phyloP scores from a whole-genome alignment of 208 protist genomes.

The Acanthamoeba divionensis region DNA sequence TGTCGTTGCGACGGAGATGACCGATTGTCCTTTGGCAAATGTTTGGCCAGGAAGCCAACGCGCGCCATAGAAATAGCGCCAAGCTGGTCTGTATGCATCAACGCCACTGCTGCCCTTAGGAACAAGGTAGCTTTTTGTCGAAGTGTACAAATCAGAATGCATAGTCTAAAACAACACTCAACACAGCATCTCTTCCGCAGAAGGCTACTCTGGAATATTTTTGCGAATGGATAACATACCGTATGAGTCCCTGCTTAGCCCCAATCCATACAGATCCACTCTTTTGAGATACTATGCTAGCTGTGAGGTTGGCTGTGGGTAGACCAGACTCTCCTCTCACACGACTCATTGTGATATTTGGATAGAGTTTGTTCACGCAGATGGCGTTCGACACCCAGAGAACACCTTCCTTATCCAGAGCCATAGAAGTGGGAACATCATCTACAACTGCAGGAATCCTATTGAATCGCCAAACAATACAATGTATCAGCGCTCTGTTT shows the following conservation, averaged over 20 bases:
- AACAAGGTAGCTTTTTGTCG: not conserved
- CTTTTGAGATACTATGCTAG: not conserved
- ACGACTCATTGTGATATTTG: not conserved
- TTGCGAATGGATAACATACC: no score
- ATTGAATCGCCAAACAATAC: not conserved
- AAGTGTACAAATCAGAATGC: no score
- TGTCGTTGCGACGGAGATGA: not conserved
- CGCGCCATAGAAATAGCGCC: slow-evolving; percentile 55
- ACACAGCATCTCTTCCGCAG: no score
- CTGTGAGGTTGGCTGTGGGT: not conserved
- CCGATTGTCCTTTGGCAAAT: not conserved
- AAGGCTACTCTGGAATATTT: no score
- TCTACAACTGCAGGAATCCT: slow-evolving; percentile 29
- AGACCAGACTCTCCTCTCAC: not conserved
- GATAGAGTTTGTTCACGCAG: not conserved
- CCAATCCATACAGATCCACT: slow-evolving; percentile 39
- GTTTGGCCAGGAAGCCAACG: slow-evolving; percentile 52
- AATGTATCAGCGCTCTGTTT: no score
- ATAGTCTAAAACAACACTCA: no score
- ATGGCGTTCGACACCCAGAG: slow-evolving; percentile 36
- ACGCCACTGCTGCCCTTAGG: not conserved
- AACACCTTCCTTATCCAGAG: not conserved
- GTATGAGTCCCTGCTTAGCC: not conserved
- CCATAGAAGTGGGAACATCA: not conserved
- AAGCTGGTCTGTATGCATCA: not conserved